Evolutionary conservation across 2,329 filamentous ascomycete genomes (phyloP).

Genomic region (Nemania diffusa): DNA sequence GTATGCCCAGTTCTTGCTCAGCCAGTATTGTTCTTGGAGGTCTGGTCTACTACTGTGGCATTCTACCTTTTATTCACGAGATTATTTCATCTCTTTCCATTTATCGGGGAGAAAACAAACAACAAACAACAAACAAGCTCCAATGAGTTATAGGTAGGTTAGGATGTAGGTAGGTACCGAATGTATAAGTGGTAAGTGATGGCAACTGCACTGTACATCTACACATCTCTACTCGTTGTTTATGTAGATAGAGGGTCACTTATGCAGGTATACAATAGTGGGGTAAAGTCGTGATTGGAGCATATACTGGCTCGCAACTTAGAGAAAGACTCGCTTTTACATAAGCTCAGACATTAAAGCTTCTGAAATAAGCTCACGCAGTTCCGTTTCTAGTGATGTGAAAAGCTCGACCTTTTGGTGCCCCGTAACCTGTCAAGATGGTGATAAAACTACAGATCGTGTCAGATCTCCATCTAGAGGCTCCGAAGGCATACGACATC

Average conservation of each 20-base stretch:
- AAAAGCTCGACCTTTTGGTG: too few species aligned
- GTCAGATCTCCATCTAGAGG: constrained; percentile 69
- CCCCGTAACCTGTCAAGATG: too few species aligned
- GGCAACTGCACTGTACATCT: too few species aligned
- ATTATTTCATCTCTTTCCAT: background rate
- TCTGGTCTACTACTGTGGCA: background rate
- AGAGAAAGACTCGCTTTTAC: too few species aligned
- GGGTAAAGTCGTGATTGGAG: background rate
- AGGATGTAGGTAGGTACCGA: background rate
- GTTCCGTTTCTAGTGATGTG: too few species aligned
- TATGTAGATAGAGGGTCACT: too few species aligned
- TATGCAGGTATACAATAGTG: background rate
- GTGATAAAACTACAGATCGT: constrained; percentile 57
- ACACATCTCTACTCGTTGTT: too few species aligned
- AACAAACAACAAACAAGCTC: background rate
- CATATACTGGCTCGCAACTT: background rate
- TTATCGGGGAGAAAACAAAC: background rate
- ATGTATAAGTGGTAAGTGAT: background rate
- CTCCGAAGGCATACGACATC: constrained; percentile 58
- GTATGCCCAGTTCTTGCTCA: background rate
- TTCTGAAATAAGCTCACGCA: too few species aligned
- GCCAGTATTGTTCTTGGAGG: background rate
- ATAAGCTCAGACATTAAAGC: too few species aligned
- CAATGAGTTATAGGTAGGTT: background rate
- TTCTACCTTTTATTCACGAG: background rate